Evolutionary conservation across 75 land plant species (phyloP).

Genomic region (Cunninghamia lanceolata): DNA sequence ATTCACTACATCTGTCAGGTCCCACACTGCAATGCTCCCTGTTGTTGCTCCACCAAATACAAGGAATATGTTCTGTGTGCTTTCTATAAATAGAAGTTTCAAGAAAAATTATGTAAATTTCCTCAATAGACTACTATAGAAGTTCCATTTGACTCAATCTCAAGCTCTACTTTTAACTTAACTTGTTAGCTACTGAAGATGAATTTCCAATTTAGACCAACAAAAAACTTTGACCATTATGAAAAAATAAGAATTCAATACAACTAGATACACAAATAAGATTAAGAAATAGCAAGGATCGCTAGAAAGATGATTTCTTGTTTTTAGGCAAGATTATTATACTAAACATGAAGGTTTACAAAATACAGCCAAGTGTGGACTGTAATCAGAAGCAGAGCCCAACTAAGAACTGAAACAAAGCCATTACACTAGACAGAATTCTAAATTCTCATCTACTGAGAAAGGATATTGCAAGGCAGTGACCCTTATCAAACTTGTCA

Average conservation of each 20-base stretch:
- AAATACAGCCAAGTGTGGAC: neutral
- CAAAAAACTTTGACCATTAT: neutral
- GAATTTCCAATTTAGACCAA: neutral
- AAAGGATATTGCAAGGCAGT: too few species aligned
- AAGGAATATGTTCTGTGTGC: slow-evolving; percentile 31
- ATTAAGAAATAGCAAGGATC: neutral
- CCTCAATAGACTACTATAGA: neutral
- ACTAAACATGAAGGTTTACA: neutral
- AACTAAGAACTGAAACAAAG: too few species aligned
- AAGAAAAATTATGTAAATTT: neutral
- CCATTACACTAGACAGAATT: too few species aligned
- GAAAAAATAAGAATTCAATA: neutral
- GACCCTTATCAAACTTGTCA: neutral
- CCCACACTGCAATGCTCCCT: slow-evolving; percentile 95
- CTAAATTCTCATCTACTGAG: too few species aligned
- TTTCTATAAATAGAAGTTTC: slow-evolving; percentile 8
- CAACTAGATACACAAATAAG: neutral
- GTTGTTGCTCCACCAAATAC: slow-evolving; percentile 88
- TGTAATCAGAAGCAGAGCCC: too few species aligned
- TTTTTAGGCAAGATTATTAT: neutral
- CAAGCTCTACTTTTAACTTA: neutral
- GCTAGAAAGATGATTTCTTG: neutral
- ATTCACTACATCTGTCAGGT: slow-evolving; percentile 62
- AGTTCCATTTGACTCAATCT: neutral
- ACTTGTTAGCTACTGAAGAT: neutral